Conservation (phyloP, 208 protist species). For the Leptomonas pyrrhocoris region DNA sequence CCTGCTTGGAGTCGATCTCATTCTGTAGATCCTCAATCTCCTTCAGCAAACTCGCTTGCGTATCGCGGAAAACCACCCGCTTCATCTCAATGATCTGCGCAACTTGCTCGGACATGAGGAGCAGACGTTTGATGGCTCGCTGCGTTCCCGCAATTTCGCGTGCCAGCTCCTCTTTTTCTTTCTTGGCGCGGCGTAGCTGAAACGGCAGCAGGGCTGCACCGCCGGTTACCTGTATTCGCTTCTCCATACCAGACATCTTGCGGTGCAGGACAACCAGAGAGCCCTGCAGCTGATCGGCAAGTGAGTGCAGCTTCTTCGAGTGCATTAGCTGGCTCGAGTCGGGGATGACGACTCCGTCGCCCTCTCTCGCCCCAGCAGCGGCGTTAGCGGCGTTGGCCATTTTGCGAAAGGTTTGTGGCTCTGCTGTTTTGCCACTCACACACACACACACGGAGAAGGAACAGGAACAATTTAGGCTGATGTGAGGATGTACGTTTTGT, state of each 20-base stretch:
- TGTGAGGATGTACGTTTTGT: too few relatives aligned
- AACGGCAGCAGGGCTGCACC: slow-evolving; percentile 52
- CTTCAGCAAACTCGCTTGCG: slow-evolving; percentile 28
- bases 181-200: slow-evolving; percentile 56
- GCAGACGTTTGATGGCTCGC: slow-evolving; percentile 46
- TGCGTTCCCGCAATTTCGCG: slow-evolving; percentile 61
- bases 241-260: slow-evolving; percentile 54
- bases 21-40: slow-evolving; percentile 54
- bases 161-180: slow-evolving; percentile 59
- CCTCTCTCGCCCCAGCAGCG: neutral
- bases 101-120: slow-evolving; percentile 62
- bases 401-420: neutral
- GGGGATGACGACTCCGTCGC: slow-evolving; percentile 33
- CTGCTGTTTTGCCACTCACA: neutral
- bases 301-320: slow-evolving; percentile 45
- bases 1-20: slow-evolving; percentile 40
- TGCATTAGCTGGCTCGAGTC: slow-evolving; percentile 46
- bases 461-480: too few relatives aligned
- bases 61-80: slow-evolving; percentile 29
- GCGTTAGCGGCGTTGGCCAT: neutral
- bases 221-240: slow-evolving; percentile 34
- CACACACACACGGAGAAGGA: too few relatives aligned
- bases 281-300: slow-evolving; percentile 59
- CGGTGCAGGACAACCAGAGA: slow-evolving; percentile 55
- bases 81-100: slow-evolving; percentile 49